Percentiles rank a stretch among this genome's conserved stretches.
phyloP scores from a whole-genome alignment of 352 stramenopile genomes.

The Elongisporangium anandrum region DNA sequence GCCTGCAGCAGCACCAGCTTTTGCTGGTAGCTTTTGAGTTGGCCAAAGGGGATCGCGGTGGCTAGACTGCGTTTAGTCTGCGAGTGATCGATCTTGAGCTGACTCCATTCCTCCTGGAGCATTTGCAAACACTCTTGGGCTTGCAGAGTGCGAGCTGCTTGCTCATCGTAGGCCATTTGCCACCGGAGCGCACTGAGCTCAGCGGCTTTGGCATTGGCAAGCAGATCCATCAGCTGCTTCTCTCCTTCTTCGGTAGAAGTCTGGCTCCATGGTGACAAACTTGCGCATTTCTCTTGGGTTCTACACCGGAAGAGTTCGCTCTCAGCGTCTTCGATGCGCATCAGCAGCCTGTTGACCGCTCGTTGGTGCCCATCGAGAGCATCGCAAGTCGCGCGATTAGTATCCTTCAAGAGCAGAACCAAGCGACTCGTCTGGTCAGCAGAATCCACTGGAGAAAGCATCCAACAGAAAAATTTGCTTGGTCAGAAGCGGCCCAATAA shows the following conservation, averaged over 20 bases:
- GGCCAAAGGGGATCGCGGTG: slow-evolving; percentile 8
- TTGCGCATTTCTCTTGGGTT: neutral
- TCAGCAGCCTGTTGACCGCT: neutral
- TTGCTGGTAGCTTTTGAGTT: slow-evolving; percentile 28
- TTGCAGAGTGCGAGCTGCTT: slow-evolving; percentile 17
- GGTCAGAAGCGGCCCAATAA: neutral
- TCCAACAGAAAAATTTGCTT: neutral
- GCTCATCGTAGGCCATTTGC: slow-evolving; percentile 28
- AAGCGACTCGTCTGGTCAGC: neutral
- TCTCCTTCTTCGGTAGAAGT: slow-evolving; percentile 7
- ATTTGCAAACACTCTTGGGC: slow-evolving; percentile 31
- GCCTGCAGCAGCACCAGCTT: slow-evolving; percentile 44
- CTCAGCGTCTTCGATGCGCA: neutral
- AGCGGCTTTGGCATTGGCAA: slow-evolving; percentile 26
- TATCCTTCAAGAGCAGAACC: neutral
- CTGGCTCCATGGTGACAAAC: neutral
- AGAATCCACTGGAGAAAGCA: neutral
- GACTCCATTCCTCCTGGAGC: slow-evolving; percentile 32
- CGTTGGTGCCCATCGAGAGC: neutral
- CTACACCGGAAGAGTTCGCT: neutral
- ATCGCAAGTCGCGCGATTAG: neutral
- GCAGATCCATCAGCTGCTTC: slow-evolving; percentile 21
- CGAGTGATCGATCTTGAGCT: neutral
- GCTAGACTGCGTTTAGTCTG: neutral
- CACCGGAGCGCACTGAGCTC: slow-evolving; percentile 35